Evolutionary conservation across 345 rosid genomes (phyloP).

Genomic region (Aquilaria yunnanensis): DNA sequence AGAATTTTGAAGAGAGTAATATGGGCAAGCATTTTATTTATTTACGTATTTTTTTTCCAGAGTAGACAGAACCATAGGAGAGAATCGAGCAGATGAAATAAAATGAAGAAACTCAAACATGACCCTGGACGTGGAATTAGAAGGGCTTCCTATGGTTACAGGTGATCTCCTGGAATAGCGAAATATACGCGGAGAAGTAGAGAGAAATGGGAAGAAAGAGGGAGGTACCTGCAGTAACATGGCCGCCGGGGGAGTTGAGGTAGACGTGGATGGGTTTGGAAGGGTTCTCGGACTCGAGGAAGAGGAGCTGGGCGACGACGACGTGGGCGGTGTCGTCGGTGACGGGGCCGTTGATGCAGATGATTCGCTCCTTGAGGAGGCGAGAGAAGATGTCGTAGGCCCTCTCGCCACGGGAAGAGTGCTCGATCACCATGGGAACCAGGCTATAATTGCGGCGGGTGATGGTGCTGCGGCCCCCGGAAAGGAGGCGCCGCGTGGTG

Average conservation of each 20-base stretch:
- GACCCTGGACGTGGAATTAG: no score
- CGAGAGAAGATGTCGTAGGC: slow-evolving; percentile 97
- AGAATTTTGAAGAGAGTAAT: no score
- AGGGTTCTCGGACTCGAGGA: slow-evolving; percentile 95
- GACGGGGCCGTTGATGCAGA: slow-evolving; percentile 91
- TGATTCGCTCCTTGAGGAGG: slow-evolving; percentile 84
- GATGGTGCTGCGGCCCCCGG: neutral
- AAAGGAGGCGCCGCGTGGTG: slow-evolving; percentile 6
- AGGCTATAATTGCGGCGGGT: slow-evolving; percentile 46
- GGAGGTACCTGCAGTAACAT: slow-evolving; percentile 79
- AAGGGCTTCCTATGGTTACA: no score
- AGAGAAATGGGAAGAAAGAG: neutral
- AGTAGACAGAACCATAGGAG: no score
- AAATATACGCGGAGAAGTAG: neutral
- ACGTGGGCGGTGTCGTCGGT: slow-evolving; percentile 91
- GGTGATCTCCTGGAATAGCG: no score
- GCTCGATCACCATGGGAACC: slow-evolving; percentile 96
- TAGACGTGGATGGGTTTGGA: slow-evolving; percentile 97
- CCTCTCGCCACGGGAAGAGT: slow-evolving; percentile 95
- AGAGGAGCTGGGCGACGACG: slow-evolving; percentile 97
- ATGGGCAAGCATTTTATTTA: no score
- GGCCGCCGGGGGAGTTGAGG: slow-evolving; percentile 97
- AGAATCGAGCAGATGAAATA: no score
- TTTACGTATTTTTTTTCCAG: no score
- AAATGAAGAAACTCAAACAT: no score